These are phyloP conservation scores for Plectranthus barbatus DNA, from an alignment of 257 asterid species.

Conservation along the genomic window DNA sequence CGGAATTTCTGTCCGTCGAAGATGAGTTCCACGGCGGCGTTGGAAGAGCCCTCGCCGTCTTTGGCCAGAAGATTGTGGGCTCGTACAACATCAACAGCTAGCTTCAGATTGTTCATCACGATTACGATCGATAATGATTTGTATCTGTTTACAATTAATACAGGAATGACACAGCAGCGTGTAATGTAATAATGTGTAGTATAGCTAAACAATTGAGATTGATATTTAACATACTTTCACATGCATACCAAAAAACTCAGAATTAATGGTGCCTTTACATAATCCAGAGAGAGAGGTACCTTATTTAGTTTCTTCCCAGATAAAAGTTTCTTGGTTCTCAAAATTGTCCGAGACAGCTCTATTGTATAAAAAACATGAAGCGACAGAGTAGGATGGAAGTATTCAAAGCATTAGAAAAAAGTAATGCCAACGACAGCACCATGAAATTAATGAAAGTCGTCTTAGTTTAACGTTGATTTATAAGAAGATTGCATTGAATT, in stretches of 20 bases:
- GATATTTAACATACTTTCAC: too few species aligned
- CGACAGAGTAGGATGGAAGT: neutral
- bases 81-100: constrained; percentile 73
- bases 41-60: constrained; percentile 71
- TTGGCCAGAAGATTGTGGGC: constrained; percentile 71
- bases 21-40: constrained; percentile 63
- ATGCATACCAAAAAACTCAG: neutral
- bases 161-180: too few species aligned
- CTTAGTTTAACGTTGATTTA: neutral
- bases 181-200: too few species aligned
- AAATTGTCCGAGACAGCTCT: neutral
- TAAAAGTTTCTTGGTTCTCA: neutral
- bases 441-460: neutral
- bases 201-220: too few species aligned
- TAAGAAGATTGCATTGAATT: neutral
- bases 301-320: neutral
- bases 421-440: neutral
- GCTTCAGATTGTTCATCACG: constrained; percentile 66
- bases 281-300: neutral
- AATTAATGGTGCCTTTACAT: neutral
- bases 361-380: neutral
- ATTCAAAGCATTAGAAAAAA: neutral
- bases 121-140: too few species aligned
- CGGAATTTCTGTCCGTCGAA: constrained; percentile 74
- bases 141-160: too few species aligned